Evolutionary conservation across 2,329 filamentous ascomycete genomes (phyloP).

Genomic region (Daldinia eschscholtzii): DNA sequence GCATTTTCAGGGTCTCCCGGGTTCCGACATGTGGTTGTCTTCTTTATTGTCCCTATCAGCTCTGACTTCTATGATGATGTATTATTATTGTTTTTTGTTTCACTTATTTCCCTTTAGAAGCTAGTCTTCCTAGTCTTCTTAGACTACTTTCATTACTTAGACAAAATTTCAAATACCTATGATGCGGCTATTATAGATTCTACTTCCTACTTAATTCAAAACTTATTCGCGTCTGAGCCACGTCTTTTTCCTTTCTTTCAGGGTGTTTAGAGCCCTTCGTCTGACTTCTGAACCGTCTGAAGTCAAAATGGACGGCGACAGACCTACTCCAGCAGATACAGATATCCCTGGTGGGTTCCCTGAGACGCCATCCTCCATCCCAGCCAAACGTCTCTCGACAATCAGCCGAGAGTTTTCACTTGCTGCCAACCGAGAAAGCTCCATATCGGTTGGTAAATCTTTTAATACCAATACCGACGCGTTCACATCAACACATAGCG

Average conservation of each 20-base stretch:
- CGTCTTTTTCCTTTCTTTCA: conserved; percentile 7
- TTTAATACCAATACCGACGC: neutral
- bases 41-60: neutral
- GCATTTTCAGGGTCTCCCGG: conserved; percentile 23
- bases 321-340: conserved; percentile 49
- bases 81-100: conserved; percentile 6
- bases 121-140: neutral
- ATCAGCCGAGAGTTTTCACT: conserved; percentile 28
- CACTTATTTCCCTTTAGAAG: conserved; percentile 1
- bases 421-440: conserved; percentile 15
- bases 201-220: conserved; percentile 9
- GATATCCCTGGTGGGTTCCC: conserved; percentile 54
- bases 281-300: neutral
- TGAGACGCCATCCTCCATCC: conserved; percentile 47
- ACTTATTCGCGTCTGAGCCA: conserved; percentile 2
- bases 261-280: neutral
- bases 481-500: conserved; percentile 18
- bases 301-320: conserved; percentile 47
- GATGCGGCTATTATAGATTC: conserved; percentile 22
- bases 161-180: neutral
- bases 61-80: conserved; percentile 10
- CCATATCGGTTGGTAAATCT: conserved; percentile 19
- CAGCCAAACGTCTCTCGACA: conserved; percentile 26
- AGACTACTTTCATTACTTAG: neutral
- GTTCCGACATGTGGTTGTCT: conserved; percentile 30